phyloP scores from a whole-genome alignment of 495 filamentous ascomycete genomes.

The Filosporella fistucella region DNA sequence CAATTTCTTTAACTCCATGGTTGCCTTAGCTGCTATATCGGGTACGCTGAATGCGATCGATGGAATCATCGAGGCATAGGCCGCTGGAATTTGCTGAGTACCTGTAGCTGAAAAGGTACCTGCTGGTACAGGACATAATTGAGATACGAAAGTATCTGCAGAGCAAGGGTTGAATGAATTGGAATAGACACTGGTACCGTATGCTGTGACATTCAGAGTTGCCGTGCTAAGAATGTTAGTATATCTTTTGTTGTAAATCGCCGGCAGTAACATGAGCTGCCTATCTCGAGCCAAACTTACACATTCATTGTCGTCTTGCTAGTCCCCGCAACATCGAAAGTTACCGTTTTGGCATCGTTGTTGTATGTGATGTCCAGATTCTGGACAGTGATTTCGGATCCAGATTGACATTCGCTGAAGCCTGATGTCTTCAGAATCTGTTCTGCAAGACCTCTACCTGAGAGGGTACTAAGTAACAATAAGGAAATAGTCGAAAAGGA shows the following conservation, averaged over 20 bases:
- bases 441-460: conserved; percentile 37
- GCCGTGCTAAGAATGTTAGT: too few species aligned
- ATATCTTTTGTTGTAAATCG: too few species aligned
- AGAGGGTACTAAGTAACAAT: conserved; percentile 27
- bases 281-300: too few species aligned
- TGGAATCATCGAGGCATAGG: conserved; percentile 73
- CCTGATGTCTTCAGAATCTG: conserved; percentile 78
- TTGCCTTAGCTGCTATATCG: conserved; percentile 85
- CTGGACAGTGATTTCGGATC: conserved; percentile 65
- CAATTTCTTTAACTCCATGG: conserved; percentile 63
- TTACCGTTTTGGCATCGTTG: conserved; percentile 61
- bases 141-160: conserved; percentile 51
- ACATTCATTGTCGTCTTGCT: conserved; percentile 76
- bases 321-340: conserved; percentile 80
- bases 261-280: too few species aligned
- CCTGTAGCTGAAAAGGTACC: conserved; percentile 73
- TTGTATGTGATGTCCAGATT: conserved; percentile 77
- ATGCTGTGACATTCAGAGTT: conserved; percentile 73
- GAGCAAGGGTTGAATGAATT: conserved; percentile 82
- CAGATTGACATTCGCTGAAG: conserved; percentile 68
- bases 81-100: conserved; percentile 58
- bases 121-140: conserved; percentile 81
- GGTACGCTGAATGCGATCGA: conserved; percentile 88
- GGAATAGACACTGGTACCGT: conserved; percentile 77
- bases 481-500: conserved; percentile 19